These are phyloP conservation scores for Asterionellopsis glacialis DNA, from an alignment of 108 stramenopile genomes.

Conservation along the genomic window DNA sequence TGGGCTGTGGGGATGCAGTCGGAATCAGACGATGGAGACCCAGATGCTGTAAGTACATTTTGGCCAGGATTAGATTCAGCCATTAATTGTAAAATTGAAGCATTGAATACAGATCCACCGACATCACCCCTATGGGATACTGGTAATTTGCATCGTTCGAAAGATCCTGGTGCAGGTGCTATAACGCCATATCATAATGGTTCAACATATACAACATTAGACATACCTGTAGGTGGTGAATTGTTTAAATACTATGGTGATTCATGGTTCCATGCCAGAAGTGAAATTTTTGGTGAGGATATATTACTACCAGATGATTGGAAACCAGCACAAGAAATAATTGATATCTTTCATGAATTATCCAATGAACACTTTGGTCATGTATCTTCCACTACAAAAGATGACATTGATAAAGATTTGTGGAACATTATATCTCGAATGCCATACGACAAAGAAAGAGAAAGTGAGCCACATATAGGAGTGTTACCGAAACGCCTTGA, in stretches of 20 bases:
- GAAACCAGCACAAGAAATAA: not conserved
- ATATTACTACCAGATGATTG: not conserved
- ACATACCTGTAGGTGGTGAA: constrained; percentile 58
- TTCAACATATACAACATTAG: constrained; percentile 22
- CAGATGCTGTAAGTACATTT: constrained; percentile 10
- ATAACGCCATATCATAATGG: constrained; percentile 29
- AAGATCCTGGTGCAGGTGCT: constrained; percentile 40
- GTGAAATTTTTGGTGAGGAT: not conserved
- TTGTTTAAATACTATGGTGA: constrained; percentile 56
- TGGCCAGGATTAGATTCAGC: constrained; percentile 17
- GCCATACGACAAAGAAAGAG: too few species aligned
- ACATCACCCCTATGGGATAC: constrained; percentile 19
- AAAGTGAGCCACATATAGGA: constrained; percentile 15
- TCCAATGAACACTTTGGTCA: too few species aligned
- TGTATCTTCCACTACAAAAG: too few species aligned
- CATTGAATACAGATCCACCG: constrained; percentile 16
- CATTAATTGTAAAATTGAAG: constrained; percentile 16
- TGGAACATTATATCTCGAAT: too few species aligned
- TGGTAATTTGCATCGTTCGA: constrained; percentile 19
- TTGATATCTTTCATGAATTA: too few species aligned
- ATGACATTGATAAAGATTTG: too few species aligned
- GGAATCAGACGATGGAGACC: constrained; percentile 10
- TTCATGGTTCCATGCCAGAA: constrained; percentile 34
- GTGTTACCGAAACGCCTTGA: not conserved
- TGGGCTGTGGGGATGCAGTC: constrained; percentile 1